phyloP scores from a whole-genome alignment of 306 rosid species.

The Nissolia schottii region DNA sequence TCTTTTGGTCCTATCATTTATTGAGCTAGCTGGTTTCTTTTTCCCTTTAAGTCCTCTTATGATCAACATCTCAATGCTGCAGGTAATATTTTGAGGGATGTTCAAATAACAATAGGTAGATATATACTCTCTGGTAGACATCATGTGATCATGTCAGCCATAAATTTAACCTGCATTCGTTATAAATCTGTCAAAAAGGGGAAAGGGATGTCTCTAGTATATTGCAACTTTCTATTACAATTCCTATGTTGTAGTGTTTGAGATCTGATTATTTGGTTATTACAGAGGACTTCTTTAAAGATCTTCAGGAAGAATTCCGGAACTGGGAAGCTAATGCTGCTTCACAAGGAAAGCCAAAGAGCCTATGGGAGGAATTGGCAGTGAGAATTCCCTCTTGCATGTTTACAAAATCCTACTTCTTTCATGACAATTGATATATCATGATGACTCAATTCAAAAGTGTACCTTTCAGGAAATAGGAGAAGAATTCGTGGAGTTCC shows the following conservation, averaged over 20 bases:
- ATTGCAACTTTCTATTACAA: conserved; percentile 1
- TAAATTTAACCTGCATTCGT: conserved; percentile 33
- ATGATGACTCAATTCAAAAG: conserved; percentile 13
- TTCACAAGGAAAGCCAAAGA: conserved; percentile 86
- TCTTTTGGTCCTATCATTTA: conserved; percentile 10
- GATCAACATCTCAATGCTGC: conserved; percentile 65
- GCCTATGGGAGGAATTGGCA: conserved; percentile 94
- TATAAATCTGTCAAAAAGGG: not conserved
- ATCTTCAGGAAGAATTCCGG: conserved; percentile 81
- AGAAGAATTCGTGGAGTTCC: conserved; percentile 94
- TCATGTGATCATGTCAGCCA: conserved; percentile 33
- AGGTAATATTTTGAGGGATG: conserved; percentile 93
- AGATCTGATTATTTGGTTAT: conserved; percentile 29
- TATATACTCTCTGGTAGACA: conserved; percentile 55
- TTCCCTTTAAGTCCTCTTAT: conserved; percentile 38
- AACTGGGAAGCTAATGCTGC: conserved; percentile 88
- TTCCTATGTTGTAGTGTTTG: conserved; percentile 13
- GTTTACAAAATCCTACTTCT: not conserved
- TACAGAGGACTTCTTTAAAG: conserved; percentile 80
- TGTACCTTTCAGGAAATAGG: conserved; percentile 79
- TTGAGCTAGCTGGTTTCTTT: not conserved
- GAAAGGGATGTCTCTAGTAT: conserved; percentile 16
- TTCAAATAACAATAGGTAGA: conserved; percentile 98
- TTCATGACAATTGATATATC: not conserved
- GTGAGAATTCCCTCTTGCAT: conserved; percentile 37